phyloP scores from a whole-genome alignment of 805 yeast species.

The Cyberlindnera veronae region DNA sequence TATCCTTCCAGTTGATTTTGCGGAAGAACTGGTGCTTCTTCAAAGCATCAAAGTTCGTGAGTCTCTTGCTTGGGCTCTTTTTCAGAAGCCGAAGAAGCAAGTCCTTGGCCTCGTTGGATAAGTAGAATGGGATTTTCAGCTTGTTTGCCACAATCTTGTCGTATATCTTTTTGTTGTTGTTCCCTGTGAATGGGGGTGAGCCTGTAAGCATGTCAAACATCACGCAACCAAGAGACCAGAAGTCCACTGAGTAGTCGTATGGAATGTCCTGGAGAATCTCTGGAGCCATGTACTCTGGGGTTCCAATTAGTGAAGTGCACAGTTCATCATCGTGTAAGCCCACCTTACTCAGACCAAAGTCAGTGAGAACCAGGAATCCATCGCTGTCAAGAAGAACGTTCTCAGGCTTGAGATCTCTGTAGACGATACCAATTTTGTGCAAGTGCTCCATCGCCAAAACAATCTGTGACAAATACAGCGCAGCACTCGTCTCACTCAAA shows the following conservation, averaged over 20 bases:
- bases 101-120: constrained; percentile 79
- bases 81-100: constrained; percentile 60
- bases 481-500: constrained; percentile 85
- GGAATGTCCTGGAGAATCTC: constrained; percentile 76
- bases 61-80: constrained; percentile 65
- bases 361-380: constrained; percentile 94
- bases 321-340: constrained; percentile 46
- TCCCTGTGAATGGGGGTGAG: constrained; percentile 85
- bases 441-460: constrained; percentile 89
- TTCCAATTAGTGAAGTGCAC: constrained; percentile 78
- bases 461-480: constrained; percentile 92
- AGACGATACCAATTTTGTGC: constrained; percentile 92
- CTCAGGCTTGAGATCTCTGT: constrained; percentile 95
- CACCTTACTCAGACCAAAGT: constrained; percentile 93
- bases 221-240: constrained; percentile 91
- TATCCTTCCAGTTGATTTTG: constrained; percentile 62
- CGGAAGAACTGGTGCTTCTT: constrained; percentile 74
- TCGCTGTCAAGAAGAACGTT: constrained; percentile 89
- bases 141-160: constrained; percentile 72
- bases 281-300: constrained; percentile 88
- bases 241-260: constrained; percentile 78
- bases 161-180: constrained; percentile 68
- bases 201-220: constrained; percentile 79
- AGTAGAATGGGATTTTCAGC: constrained; percentile 66
- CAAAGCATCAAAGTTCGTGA: constrained; percentile 53